Base-by-base conservation (phyloP, 2,329 filamentous ascomycete species). In the Fonsecaea pugnacius region DNA sequence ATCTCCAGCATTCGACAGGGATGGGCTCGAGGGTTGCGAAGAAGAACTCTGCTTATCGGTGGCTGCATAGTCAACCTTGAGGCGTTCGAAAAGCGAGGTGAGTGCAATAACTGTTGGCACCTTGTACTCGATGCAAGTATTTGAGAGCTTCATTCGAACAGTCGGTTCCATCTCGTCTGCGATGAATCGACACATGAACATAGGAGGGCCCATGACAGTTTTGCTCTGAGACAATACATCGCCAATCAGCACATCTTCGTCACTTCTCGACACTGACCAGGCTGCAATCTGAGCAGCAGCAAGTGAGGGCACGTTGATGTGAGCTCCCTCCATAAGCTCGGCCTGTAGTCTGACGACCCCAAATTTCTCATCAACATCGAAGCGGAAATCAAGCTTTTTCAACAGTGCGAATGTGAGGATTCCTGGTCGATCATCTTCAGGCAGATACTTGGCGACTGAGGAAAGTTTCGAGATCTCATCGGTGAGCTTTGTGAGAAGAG, bases 111-210 rank as follows among this genome's bases (percentile, higher is more conserved):
- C 76, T 0, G 91, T 91, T 0, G 91, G 85, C 3, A 98, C 90
- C 16, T 89, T 89, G 75, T 99, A 99, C 74, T 99, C 96, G n/a
- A 92, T 77, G 64, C 87, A 89, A 4, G 96, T 71, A 66, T 96
- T 92, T 76, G 90, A 91, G 48, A 98, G 79, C 74, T 96, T 96
- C 63, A 97, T 76, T 75, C 96, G 96, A 69, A 97, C 82, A 6
- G 91, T 88, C 0, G 96, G 94, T 68, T 98, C 94, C 78, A 96
- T 91, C 74, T 98, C 94, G 74, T 98, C 93, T 0, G 92, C 92
- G 69, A 99, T 91, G 79, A 96, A 90, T 56, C 95, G 86, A 64
- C 91, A 86, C 88, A 96, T 96, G 59, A 98, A 75, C 68, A 93
- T 91, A 0, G 89, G 87, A 30, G 66, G 63, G 6, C 65, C 67